phyloP scores from a whole-genome alignment of 257 asterid species.

The Paraleonurus japonicus region DNA sequence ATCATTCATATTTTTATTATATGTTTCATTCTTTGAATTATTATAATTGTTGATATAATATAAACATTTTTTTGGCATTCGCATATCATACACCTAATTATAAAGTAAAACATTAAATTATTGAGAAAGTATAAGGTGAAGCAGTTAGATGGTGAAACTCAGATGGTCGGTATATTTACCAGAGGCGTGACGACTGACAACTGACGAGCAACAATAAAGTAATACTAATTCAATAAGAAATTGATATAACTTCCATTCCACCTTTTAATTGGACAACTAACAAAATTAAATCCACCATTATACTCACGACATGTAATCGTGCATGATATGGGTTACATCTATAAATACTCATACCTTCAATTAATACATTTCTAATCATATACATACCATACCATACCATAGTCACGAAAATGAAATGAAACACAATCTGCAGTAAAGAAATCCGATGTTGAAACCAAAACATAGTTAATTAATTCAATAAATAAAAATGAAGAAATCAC shows the following conservation, averaged over 20 bases:
- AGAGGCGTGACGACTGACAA: neutral
- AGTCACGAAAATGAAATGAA: neutral
- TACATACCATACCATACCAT: too few relatives aligned
- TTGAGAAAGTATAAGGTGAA: too few relatives aligned
- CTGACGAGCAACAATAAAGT: neutral
- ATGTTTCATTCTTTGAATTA: too few relatives aligned
- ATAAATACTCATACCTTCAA: neutral
- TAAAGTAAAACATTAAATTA: too few relatives aligned
- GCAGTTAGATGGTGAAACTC: too few relatives aligned
- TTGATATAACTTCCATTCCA: neutral
- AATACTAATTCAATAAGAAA: neutral
- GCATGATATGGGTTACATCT: neutral
- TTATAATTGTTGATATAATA: too few relatives aligned
- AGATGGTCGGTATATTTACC: too few relatives aligned
- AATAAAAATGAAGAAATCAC: too few relatives aligned
- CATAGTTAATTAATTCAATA: too few relatives aligned
- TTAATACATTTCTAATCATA: neutral
- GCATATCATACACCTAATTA: too few relatives aligned
- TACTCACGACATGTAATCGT: neutral
- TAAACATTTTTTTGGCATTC: too few relatives aligned
- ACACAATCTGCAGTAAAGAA: neutral
- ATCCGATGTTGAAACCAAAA: neutral
- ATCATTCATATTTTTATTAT: too few relatives aligned
- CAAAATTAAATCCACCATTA: neutral
- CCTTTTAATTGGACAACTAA: neutral